A percentile compares a stretch with the other conserved stretches of the same genome.
These are phyloP conservation scores for Rhizoctonia solani DNA, from an alignment of 1,284 basidiomycete species.

Conservation along the genomic window DNA sequence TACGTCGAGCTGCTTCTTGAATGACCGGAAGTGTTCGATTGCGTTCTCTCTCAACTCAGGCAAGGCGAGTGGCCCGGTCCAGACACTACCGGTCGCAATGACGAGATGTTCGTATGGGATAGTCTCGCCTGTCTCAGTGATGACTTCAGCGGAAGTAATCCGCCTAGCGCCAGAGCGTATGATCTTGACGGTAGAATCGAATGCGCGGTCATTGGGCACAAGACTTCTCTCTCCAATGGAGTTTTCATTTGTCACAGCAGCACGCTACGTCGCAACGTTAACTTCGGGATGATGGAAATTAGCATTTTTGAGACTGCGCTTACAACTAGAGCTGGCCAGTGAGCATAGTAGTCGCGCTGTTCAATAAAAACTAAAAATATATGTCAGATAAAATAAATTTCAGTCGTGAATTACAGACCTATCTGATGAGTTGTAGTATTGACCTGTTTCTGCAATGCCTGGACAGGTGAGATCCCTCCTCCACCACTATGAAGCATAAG, in stretches of 20 bases:
- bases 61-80: conserved; percentile 56
- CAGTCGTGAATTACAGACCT: background rate
- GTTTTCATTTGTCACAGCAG: conserved; percentile 48
- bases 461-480: background rate
- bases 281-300: too few species aligned
- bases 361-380: conserved; percentile 49
- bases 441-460: conserved; percentile 2
- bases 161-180: conserved; percentile 44
- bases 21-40: conserved; percentile 48
- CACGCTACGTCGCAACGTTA: conserved; percentile 43
- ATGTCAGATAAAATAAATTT: background rate
- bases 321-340: conserved; percentile 41
- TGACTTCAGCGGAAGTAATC: conserved; percentile 50
- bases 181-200: conserved; percentile 7
- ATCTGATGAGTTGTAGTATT: conserved; percentile 13
- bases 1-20: conserved; percentile 53
- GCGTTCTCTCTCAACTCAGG: conserved; percentile 50
- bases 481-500: conserved; percentile 1
- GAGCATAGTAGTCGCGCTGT: conserved; percentile 47
- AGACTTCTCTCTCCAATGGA: conserved; percentile 49
- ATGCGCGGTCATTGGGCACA: conserved; percentile 49
- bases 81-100: conserved; percentile 60
- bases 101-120: conserved; percentile 58
- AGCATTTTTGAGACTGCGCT: too few species aligned
- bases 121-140: conserved; percentile 51